Percentiles rank a stretch among this genome's conserved stretches.
Conservation (phyloP, 2,329 filamentous ascomycete species). For the Clarireedia paspali region DNA sequence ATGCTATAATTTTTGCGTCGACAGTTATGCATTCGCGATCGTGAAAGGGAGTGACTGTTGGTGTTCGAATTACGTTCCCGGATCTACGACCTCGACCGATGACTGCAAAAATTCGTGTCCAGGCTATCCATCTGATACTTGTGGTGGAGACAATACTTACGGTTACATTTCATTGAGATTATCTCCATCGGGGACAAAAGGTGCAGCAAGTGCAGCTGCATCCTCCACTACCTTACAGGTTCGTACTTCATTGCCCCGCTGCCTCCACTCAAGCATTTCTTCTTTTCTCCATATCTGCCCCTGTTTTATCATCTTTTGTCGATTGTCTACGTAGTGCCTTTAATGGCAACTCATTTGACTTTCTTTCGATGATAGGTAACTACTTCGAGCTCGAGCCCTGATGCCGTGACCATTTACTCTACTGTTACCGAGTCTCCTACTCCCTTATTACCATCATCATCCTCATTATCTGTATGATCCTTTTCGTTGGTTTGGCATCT, state of each 20-base stretch:
- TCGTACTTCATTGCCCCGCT: constrained; percentile 14
- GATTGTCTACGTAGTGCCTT: constrained; percentile 14
- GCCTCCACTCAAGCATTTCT: neutral
- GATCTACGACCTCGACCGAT: constrained; percentile 29
- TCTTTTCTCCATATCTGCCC: neutral
- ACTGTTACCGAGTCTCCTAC: constrained; percentile 2
- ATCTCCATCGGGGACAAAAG: constrained; percentile 49
- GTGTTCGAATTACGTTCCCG: constrained; percentile 65
- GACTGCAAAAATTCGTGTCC: constrained; percentile 55
- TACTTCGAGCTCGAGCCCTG: constrained; percentile 14
- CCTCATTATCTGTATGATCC: constrained; percentile 31
- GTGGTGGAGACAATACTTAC: constrained; percentile 54
- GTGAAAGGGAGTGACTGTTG: constrained; percentile 60
- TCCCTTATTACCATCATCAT: neutral
- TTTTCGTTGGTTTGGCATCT: constrained; percentile 5
- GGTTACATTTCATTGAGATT: constrained; percentile 55
- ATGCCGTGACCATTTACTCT: constrained; percentile 2
- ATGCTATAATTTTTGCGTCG: constrained; percentile 53
- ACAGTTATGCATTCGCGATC: constrained; percentile 58
- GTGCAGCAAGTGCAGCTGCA: constrained; percentile 7
- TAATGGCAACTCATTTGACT: constrained; percentile 28
- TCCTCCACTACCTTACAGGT: constrained; percentile 18
- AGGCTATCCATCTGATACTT: constrained; percentile 59
- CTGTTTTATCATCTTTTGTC: constrained; percentile 1
- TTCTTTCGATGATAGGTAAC: constrained; percentile 24